phyloP scores from a whole-genome alignment of 2,329 filamentous ascomycete species.

The Mycosphaerella sp. region DNA sequence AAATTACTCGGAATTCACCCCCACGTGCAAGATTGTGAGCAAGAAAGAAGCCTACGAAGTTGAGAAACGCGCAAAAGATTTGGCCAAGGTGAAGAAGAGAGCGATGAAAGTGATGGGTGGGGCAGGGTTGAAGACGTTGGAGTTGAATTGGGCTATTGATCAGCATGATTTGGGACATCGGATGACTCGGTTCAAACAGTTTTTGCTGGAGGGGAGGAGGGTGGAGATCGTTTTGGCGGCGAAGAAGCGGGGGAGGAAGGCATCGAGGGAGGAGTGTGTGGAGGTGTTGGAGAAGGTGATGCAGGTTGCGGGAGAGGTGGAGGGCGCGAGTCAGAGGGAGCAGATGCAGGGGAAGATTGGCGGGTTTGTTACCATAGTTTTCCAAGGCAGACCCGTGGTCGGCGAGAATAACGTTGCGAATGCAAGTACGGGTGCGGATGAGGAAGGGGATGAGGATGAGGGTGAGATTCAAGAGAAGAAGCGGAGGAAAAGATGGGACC shows the following conservation, averaged over 20 bases:
- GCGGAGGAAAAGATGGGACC: background rate
- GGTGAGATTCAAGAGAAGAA: background rate
- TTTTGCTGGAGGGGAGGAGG: constrained; percentile 65
- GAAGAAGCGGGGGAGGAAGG: constrained; percentile 57
- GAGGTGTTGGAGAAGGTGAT: constrained; percentile 50
- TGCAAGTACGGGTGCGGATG: background rate
- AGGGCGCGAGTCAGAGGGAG: constrained; percentile 43
- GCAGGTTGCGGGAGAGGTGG: constrained; percentile 39
- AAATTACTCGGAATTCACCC: constrained; percentile 40
- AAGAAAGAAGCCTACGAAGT: constrained; percentile 47
- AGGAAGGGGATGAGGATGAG: background rate
- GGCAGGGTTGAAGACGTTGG: constrained; percentile 63
- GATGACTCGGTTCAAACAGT: constrained; percentile 59
- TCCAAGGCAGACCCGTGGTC: constrained; percentile 37
- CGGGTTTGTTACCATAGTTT: constrained; percentile 40
- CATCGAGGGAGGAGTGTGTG: constrained; percentile 55
- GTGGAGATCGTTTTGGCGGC: constrained; percentile 68
- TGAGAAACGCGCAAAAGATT: constrained; percentile 39
- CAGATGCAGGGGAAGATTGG: constrained; percentile 43
- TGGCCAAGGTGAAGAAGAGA: constrained; percentile 41
- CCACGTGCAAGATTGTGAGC: constrained; percentile 66
- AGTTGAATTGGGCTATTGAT: constrained; percentile 84
- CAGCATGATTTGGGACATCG: constrained; percentile 67
- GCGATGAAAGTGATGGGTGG: constrained; percentile 36
- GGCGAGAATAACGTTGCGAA: background rate